Evolutionary conservation across 2,329 filamentous ascomycete genomes (phyloP).

Genomic region (Plectosphaerella plurivora): DNA sequence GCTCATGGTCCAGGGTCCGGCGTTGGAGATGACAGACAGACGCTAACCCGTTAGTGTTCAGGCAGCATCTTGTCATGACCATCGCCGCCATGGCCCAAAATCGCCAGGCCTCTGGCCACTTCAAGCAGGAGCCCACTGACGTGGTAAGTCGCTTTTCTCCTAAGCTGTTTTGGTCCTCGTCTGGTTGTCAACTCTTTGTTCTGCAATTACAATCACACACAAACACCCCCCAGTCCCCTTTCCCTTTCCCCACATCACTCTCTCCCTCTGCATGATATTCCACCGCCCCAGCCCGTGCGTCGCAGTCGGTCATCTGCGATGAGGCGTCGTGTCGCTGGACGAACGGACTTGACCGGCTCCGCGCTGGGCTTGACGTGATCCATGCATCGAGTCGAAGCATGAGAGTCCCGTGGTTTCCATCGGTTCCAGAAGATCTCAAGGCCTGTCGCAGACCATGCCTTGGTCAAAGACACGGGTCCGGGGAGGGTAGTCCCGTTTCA

Average conservation of each 20-base stretch:
- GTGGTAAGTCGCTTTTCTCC: constrained; percentile 18
- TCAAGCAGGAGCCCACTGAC: constrained; percentile 23
- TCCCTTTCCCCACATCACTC: neutral
- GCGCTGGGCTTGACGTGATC: neutral
- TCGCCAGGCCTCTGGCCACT: constrained; percentile 13
- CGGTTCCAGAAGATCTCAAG: constrained; percentile 36
- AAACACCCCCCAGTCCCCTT: neutral
- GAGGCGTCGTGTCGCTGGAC: too few species aligned
- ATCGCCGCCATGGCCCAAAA: constrained; percentile 15
- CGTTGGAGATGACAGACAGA: constrained; percentile 10
- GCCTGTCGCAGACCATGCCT: constrained; percentile 39
- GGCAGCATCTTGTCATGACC: constrained; percentile 8
- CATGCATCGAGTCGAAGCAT: neutral
- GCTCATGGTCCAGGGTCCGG: constrained; percentile 11
- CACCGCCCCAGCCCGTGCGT: neutral
- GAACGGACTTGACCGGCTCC: too few species aligned
- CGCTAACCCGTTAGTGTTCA: constrained; percentile 7
- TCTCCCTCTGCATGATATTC: neutral
- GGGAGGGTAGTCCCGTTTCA: constrained; percentile 51
- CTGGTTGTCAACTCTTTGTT: neutral
- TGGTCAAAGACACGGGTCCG: constrained; percentile 32
- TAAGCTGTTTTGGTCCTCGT: neutral
- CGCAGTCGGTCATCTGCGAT: neutral
- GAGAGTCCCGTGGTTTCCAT: constrained; percentile 17
- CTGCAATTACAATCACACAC: neutral